phyloP scores from a whole-genome alignment of 305 asterid species.

The Ruellia speciosa region DNA sequence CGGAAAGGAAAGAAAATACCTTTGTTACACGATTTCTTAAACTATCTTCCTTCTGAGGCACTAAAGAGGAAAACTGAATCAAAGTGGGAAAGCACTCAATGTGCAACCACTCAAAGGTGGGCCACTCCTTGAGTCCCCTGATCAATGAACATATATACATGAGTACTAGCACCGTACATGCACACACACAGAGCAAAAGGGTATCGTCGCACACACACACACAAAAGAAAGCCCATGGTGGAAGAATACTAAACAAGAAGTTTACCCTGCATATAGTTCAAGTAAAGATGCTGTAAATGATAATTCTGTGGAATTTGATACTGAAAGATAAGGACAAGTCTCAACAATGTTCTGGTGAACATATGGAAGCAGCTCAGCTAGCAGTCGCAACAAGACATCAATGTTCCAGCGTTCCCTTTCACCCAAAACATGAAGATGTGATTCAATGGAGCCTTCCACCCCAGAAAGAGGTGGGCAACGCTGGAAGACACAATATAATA shows the following conservation, averaged over 20 bases:
- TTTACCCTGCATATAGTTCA: conserved; percentile 68
- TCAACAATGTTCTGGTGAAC: conserved; percentile 62
- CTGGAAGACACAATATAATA: conserved; percentile 47
- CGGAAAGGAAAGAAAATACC: conserved; percentile 38
- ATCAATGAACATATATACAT: conserved; percentile 23
- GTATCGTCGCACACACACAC: background rate
- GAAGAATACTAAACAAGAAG: conserved; percentile 22
- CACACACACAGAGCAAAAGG: background rate
- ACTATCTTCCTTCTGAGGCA: conserved; percentile 96
- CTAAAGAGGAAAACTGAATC: conserved; percentile 69
- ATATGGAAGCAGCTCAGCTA: conserved; percentile 61
- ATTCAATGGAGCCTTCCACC: conserved; percentile 93
- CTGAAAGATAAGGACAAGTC: conserved; percentile 70
- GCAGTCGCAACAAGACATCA: conserved; percentile 84
- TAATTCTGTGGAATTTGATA: conserved; percentile 42
- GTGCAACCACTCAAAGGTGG: conserved; percentile 86
- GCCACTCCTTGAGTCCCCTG: conserved; percentile 87
- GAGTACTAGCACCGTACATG: conserved; percentile 19
- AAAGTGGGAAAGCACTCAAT: conserved; percentile 73
- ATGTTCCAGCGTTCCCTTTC: conserved; percentile 97
- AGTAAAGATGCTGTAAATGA: conserved; percentile 52
- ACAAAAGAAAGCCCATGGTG: background rate
- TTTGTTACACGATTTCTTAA: conserved; percentile 64
- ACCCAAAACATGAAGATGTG: conserved; percentile 87
- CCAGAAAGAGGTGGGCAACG: conserved; percentile 96